These are phyloP conservation scores for Kalanchoe fedtschenkoi DNA, from an alignment of 164 flowering plant species.

Conservation along the genomic window DNA sequence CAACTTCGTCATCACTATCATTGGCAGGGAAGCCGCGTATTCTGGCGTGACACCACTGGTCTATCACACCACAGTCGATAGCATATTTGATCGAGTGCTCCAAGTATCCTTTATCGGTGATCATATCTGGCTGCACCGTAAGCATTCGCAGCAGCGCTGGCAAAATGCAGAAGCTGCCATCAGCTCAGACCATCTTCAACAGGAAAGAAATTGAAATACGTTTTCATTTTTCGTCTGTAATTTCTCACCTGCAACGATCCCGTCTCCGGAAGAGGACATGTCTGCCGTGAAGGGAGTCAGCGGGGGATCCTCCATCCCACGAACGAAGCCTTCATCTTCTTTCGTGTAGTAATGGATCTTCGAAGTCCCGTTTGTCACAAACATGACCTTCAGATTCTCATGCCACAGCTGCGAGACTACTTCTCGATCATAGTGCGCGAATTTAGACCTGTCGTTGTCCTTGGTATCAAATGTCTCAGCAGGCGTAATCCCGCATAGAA, in stretches of 20 bases:
- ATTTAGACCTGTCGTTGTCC: slow-evolving; percentile 53
- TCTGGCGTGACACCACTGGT: slow-evolving; percentile 61
- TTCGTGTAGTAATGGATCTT: slow-evolving; percentile 84
- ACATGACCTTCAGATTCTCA: slow-evolving; percentile 73
- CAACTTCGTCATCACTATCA: slow-evolving; percentile 36
- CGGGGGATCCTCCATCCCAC: slow-evolving; percentile 37
- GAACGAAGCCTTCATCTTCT: slow-evolving; percentile 27
- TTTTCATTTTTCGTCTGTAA: not conserved
- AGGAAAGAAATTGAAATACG: no score
- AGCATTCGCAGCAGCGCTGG: slow-evolving; percentile 78
- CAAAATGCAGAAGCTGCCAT: slow-evolving; percentile 5
- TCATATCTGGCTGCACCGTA: slow-evolving; percentile 54
- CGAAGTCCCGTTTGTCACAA: slow-evolving; percentile 95
- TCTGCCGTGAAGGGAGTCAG: slow-evolving; percentile 75
- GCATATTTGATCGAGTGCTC: slow-evolving; percentile 59
- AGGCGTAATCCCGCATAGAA: slow-evolving; percentile 71
- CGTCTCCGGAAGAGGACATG: slow-evolving; percentile 94
- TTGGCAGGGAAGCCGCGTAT: slow-evolving; percentile 60
- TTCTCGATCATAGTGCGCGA: slow-evolving; percentile 59
- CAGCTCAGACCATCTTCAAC: no score
- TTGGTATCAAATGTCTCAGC: slow-evolving; percentile 61
- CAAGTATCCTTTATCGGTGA: slow-evolving; percentile 62
- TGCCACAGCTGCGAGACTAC: slow-evolving; percentile 68
- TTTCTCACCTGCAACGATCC: slow-evolving; percentile 74
- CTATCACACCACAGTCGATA: slow-evolving; percentile 59